Evolutionary conservation across 495 filamentous ascomycete species (phyloP).

Genomic region (Darksidea phi): DNA sequence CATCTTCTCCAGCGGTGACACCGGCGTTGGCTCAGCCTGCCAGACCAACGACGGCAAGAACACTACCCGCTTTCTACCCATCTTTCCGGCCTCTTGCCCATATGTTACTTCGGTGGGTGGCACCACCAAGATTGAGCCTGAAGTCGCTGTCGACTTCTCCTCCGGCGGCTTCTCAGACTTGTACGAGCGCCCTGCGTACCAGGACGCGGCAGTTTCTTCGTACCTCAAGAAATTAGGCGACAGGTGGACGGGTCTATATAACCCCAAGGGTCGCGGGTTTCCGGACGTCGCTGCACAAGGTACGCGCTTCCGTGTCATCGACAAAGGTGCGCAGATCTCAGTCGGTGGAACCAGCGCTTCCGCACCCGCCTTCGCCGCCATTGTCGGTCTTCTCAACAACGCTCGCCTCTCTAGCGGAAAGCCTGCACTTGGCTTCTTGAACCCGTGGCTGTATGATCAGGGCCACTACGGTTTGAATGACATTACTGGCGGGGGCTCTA

Average conservation of each 20-base stretch:
- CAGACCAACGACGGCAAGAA: conserved; percentile 66
- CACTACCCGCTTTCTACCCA: conserved; percentile 62
- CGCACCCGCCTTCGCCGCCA: conserved; percentile 60
- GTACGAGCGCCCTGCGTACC: conserved; percentile 62
- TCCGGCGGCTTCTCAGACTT: conserved; percentile 70
- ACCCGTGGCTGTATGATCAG: conserved; percentile 67
- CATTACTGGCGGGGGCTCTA: conserved; percentile 58
- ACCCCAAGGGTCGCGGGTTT: conserved; percentile 64
- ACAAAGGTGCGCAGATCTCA: conserved; percentile 51
- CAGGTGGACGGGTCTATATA: conserved; percentile 53
- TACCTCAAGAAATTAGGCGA: conserved; percentile 57
- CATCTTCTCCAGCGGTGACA: conserved; percentile 70
- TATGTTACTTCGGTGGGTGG: conserved; percentile 72
- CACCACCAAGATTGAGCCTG: conserved; percentile 60
- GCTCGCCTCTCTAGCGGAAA: conserved; percentile 57
- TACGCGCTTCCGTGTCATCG: conserved; percentile 53
- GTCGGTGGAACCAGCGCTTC: conserved; percentile 67
- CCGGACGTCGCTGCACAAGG: conserved; percentile 71
- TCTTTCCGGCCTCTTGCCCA: conserved; percentile 71
- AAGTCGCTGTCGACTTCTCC: conserved; percentile 55
- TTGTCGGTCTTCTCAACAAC: conserved; percentile 68
- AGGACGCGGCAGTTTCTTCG: conserved; percentile 54
- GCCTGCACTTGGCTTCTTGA: conserved; percentile 67
- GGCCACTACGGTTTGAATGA: conserved; percentile 60
- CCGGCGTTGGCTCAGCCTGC: conserved; percentile 66